Base-by-base conservation (phyloP, 768 basidiomycete species). In the Pleurotus djamor region DNA sequence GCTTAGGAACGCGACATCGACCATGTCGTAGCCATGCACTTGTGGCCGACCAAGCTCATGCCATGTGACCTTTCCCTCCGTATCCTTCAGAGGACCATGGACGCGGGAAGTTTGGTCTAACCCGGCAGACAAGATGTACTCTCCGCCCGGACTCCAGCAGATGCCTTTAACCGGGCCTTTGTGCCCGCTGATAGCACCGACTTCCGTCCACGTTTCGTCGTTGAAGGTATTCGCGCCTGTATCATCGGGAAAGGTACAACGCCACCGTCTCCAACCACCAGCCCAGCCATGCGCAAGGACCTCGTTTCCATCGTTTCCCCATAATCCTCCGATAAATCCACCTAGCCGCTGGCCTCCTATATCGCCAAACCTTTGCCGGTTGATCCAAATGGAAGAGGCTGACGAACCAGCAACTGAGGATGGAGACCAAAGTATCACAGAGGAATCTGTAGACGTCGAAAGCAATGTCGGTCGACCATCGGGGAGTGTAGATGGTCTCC, bases 391-490 rank as follows among this genome's bases (percentile, higher is more conserved):
- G 1, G 89, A 85, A 2, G 85, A 76, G 5, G 69, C 74, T 36
- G 78, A 65, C 63, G 72, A 58, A 59, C 73, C 57, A 59, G 68
- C 62, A 10, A 83, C 72, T 7, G 79, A 73, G 0, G 92, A 87
- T 1, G 93, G 92, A 2, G 91, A 88, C 97, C 97, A 99, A 55
- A 98, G 73, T 60, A 98, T 98, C 32, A 98, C 70, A 6, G 96
- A 98, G 16, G 96, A 96, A 72, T 99, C 97, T 1, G 92, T 89
- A 0, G 97, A 96, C 4, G 94, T 90, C 9, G 95, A 96, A n/a
- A 98, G 78, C 5, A 98, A 80, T 0, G 84, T 87, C 3, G 80
- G 79, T 32, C 13, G 13, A 4, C 41, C 54, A 1, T 65, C 63
- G 10, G 73, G 66, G 5, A 62, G 35, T 0, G 64, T 48, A 5